A percentile compares a stretch with the other conserved stretches of the same genome.
phyloP scores from a whole-genome alignment of 1,139 yeast species.

The Candida glucosophila region DNA sequence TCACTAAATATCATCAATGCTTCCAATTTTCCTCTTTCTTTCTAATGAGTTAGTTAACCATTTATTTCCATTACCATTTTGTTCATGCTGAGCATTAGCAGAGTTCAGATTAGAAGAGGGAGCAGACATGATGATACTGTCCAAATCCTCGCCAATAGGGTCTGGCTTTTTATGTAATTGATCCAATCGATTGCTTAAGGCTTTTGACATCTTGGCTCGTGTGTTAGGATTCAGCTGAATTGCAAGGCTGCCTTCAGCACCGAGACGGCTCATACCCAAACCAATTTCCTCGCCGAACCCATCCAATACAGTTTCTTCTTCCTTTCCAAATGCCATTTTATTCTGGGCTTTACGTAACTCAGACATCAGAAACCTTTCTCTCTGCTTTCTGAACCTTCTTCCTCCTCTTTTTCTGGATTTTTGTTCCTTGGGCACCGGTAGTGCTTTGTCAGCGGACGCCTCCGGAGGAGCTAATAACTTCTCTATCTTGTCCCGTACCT shows the following conservation, averaged over 20 bases:
- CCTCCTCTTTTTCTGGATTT: constrained; percentile 87
- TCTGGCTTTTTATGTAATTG: constrained; percentile 8
- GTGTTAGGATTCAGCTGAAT: constrained; percentile 32
- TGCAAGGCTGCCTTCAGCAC: constrained; percentile 18
- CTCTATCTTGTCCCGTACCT: constrained; percentile 56
- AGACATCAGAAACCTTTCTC: constrained; percentile 73
- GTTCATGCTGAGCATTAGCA: constrained; percentile 1
- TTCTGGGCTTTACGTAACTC: constrained; percentile 80
- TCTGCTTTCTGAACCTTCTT: constrained; percentile 64
- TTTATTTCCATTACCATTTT: constrained; percentile 5
- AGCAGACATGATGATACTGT: constrained; percentile 8
- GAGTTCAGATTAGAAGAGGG: background rate
- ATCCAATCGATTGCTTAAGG: constrained; percentile 38
- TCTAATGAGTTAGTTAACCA: constrained; percentile 18
- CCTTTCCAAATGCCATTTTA: constrained; percentile 72
- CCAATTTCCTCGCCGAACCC: constrained; percentile 77
- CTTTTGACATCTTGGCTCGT: constrained; percentile 45
- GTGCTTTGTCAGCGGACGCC: constrained; percentile 56
- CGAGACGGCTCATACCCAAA: constrained; percentile 57
- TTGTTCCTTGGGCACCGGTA: constrained; percentile 75
- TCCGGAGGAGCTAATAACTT: constrained; percentile 78
- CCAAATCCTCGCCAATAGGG: constrained; percentile 11
- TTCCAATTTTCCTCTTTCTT: constrained; percentile 5
- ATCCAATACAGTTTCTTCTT: constrained; percentile 55
- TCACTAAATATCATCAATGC: too few species aligned